Evolutionary conservation across 768 basidiomycete species (phyloP).

Genomic region (Kwoniella newhampshirensis): DNA sequence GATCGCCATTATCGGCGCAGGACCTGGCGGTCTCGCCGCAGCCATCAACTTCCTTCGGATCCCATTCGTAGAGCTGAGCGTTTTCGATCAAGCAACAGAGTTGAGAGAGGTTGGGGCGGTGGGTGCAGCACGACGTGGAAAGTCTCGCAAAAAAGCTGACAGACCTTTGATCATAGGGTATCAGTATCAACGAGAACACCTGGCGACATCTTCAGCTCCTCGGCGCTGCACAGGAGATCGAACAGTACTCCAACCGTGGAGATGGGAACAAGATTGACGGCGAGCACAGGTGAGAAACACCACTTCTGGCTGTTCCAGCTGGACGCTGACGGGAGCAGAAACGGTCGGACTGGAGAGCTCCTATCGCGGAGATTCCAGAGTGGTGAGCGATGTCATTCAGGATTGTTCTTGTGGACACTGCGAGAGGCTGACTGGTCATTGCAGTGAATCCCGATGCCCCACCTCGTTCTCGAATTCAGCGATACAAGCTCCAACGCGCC

Average conservation of each 20-base stretch:
- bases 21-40: slow-evolving; percentile 35
- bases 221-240: slow-evolving; percentile 22
- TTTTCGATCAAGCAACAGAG: slow-evolving; percentile 37
- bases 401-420: not conserved
- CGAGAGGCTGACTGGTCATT: too few relatives aligned
- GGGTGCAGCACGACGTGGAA: slow-evolving; percentile 6
- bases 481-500: slow-evolving; percentile 33
- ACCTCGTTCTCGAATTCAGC: slow-evolving; percentile 26
- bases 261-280: slow-evolving; percentile 16
- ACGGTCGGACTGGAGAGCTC: slow-evolving; percentile 20
- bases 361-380: slow-evolving; percentile 9
- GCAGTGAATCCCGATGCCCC: slow-evolving; percentile 21
- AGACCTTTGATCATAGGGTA: slow-evolving; percentile 23
- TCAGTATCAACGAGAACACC: slow-evolving; percentile 36
- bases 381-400: slow-evolving; percentile 2
- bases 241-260: slow-evolving; percentile 18
- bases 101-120: slow-evolving; percentile 42
- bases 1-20: slow-evolving; percentile 39
- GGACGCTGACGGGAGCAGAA: slow-evolving; percentile 4
- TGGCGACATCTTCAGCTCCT: slow-evolving; percentile 33
- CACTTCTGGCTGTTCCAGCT: not conserved
- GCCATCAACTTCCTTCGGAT: slow-evolving; percentile 24
- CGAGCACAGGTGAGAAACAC: slow-evolving; percentile 7
- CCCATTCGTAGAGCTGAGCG: slow-evolving; percentile 20
- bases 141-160: not conserved